phyloP scores from a whole-genome alignment of 164 flowering plant genomes.

The Santalum album region DNA sequence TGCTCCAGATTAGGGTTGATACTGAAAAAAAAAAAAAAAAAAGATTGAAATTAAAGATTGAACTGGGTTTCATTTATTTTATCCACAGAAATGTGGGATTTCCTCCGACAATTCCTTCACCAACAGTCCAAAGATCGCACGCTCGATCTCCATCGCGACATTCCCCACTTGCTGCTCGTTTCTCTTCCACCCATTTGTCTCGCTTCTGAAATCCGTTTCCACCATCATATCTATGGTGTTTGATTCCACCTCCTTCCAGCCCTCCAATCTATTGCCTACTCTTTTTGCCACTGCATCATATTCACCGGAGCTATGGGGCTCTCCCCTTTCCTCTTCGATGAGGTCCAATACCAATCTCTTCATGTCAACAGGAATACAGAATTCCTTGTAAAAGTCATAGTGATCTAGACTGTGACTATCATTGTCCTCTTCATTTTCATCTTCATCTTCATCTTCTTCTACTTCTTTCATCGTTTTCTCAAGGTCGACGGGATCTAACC shows the following conservation, averaged over 20 bases:
- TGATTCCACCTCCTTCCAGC: constrained; percentile 54
- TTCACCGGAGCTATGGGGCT: constrained; percentile 1
- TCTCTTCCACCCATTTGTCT: constrained; percentile 41
- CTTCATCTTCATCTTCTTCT: constrained; percentile 24
- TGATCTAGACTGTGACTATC: too few species aligned
- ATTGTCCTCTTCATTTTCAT: too few species aligned
- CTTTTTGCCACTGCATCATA: constrained; percentile 25
- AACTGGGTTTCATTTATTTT: neutral
- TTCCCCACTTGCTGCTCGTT: constrained; percentile 28
- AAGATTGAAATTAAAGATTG: too few species aligned
- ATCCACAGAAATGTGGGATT: neutral
- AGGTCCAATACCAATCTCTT: constrained; percentile 48
- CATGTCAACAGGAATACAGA: constrained; percentile 34
- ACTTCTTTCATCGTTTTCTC: constrained; percentile 56
- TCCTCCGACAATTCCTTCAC: constrained; percentile 58
- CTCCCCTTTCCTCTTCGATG: constrained; percentile 38
- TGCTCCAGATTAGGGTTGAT: too few species aligned
- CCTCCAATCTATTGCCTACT: constrained; percentile 47
- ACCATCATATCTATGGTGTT: constrained; percentile 84
- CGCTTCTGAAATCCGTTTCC: constrained; percentile 51
- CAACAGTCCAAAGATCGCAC: constrained; percentile 37
- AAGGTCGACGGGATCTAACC: constrained; percentile 67
- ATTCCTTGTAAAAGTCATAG: too few species aligned
- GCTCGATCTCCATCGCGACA: constrained; percentile 37
- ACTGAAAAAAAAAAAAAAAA: too few species aligned